Conservation (phyloP, 495 filamentous ascomycete genomes). For the Penicillium fimorum region DNA sequence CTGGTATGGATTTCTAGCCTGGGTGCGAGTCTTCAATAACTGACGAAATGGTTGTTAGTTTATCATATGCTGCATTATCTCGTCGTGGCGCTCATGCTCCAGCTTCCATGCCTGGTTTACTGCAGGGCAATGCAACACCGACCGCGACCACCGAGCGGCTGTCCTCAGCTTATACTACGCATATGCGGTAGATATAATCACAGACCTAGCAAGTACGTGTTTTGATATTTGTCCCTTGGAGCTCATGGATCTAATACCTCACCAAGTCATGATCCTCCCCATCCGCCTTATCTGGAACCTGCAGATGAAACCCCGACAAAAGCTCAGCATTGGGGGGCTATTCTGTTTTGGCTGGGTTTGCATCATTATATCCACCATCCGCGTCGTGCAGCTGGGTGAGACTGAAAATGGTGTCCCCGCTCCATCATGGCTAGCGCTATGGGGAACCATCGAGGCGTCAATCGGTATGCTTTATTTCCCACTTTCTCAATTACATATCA, state of each 20-base stretch:
- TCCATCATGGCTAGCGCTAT: constrained; percentile 28
- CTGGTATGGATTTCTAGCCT: constrained; percentile 28
- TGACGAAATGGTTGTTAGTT: constrained; percentile 11
- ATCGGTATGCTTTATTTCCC: constrained; percentile 18
- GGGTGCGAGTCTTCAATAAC: background rate
- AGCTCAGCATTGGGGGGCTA: constrained; percentile 45
- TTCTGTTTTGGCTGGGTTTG: constrained; percentile 53
- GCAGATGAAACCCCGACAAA: constrained; percentile 43
- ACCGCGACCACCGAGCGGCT: constrained; percentile 34
- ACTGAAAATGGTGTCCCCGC: constrained; percentile 13
- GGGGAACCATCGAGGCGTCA: constrained; percentile 28
- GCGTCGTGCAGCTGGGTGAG: constrained; percentile 36
- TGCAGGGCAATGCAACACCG: constrained; percentile 28
- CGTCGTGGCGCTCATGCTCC: constrained; percentile 36
- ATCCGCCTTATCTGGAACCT: constrained; percentile 50
- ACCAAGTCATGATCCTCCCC: constrained; percentile 51
- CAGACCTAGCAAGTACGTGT: constrained; percentile 44
- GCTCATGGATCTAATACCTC: background rate
- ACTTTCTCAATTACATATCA: background rate
- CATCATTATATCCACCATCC: constrained; percentile 51
- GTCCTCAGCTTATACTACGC: constrained; percentile 42
- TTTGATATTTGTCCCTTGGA: background rate
- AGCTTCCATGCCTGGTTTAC: constrained; percentile 43
- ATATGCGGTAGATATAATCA: constrained; percentile 41
- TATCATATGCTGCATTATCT: constrained; percentile 37